These are phyloP conservation scores for Syzygium aqueum DNA, from an alignment of 345 rosid genomes.

Conservation along the genomic window DNA sequence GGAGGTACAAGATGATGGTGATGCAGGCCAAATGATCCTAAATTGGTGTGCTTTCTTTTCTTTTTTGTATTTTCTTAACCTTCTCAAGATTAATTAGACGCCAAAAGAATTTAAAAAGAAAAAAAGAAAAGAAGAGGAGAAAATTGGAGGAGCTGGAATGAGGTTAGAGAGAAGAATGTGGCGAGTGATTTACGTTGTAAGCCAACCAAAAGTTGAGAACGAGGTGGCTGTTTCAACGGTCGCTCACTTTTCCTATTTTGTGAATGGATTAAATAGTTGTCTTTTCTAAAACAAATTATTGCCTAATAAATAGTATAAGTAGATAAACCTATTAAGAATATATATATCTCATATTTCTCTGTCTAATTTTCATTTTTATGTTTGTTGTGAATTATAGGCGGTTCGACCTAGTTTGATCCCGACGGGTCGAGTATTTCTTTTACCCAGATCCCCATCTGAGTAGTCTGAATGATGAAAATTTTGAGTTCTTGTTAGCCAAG, in stretches of 20 bases:
- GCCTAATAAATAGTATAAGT: neutral
- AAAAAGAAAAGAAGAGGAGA: neutral
- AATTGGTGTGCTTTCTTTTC: neutral
- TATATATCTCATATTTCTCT: neutral
- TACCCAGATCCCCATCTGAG: neutral
- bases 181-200: neutral
- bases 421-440: neutral
- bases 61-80: neutral
- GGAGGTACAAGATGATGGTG: neutral
- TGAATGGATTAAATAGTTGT: neutral
- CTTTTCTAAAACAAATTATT: neutral
- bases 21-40: neutral
- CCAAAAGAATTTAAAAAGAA: neutral
- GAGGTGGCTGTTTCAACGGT: constrained; percentile 6
- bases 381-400: neutral
- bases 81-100: neutral
- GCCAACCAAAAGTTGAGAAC: constrained; percentile 3
- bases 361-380: neutral
- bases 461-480: neutral
- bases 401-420: neutral
- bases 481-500: neutral
- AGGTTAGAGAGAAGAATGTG: neutral
- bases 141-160: neutral
- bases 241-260: neutral
- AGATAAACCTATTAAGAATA: neutral